Evolutionary conservation across 2,329 filamentous ascomycete species (phyloP).

Genomic region (Chaetomium sp.): DNA sequence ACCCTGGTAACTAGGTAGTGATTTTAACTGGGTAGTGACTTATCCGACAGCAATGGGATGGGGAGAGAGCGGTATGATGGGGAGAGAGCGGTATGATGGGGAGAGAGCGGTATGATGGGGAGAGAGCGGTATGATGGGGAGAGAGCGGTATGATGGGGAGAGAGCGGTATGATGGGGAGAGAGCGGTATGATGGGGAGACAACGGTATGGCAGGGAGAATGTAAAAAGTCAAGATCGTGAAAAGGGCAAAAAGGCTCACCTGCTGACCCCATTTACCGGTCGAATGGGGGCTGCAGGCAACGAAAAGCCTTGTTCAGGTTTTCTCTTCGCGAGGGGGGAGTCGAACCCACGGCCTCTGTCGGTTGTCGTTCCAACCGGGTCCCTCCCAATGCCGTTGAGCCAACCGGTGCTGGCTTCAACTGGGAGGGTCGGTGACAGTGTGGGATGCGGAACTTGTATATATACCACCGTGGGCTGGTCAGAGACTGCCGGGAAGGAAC

Average conservation of each 20-base stretch:
- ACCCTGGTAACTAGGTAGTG: not conserved
- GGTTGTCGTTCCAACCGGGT: not conserved
- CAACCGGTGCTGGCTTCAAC: no score
- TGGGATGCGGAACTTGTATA: not conserved
- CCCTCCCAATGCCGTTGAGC: conserved; percentile 2
- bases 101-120: no score
- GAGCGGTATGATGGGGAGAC: not conserved
- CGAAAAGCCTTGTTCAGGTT: not conserved
- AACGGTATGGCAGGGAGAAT: no score
- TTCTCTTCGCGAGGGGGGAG: not conserved
- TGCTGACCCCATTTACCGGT: not conserved
- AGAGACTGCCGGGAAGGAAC: not conserved
- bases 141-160: no score
- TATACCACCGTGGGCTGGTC: not conserved
- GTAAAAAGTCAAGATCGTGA: no score
- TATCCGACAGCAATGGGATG: no score
- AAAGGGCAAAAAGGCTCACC: not conserved
- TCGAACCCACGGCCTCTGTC: not conserved
- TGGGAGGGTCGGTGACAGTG: not conserved
- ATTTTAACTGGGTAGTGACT: no score
- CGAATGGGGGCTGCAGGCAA: not conserved
- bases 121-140: no score
- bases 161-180: no score
- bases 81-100: no score
- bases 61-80: no score